Evolutionary conservation across 108 stramenopile genomes (phyloP), one percentile per base, ranked within the genome.

Genomic region (Nitzschia inconspicua): DNA sequence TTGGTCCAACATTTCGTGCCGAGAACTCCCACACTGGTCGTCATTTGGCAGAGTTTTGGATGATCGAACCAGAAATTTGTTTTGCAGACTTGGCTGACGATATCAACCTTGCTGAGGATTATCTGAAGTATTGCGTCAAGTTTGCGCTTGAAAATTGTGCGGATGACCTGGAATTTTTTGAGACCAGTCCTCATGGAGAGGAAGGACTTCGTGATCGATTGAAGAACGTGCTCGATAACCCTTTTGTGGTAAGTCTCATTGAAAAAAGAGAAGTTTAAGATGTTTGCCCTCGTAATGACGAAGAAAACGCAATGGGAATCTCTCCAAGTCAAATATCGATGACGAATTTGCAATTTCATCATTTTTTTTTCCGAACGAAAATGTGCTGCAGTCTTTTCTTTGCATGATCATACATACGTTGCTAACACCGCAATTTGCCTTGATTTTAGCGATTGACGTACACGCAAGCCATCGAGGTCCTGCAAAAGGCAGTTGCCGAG

Each of bases 21-120:
- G 97, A 98, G 72, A 94, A 96, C 72, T 88, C 85, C 36, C 85
- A 95, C 71, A 98, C 97, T 24, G 77, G 85, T n/a, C 79, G 92
- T 37, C 97, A 98, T 71, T 66, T 98, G 36, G 88, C 97, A 4
- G 97, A 98, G 70, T 98, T 98, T 68, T 82, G 88, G 79, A 94
- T 94, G 82, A 90, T 98, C 47, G 97, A 97, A 72, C 93, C 93
- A 16, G 97, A 97, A 84, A 82, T 89, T 44, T 75, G 82, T 46
- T 97, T 97, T 66, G 85, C 89, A 0, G 77, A 82, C 20, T 64
- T 98, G 10, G 52, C 82, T 47, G 83, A 80, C 18, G 84, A 94
- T 65, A 80, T 98, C 49, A 81, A 77, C 62, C 88, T 94, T 44
- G 83, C 93, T n/a, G 95, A 98, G 75, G 91, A 94, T 40, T 98